phyloP scores from a whole-genome alignment of 1,284 basidiomycete species.

The Austroboletus niveus region DNA sequence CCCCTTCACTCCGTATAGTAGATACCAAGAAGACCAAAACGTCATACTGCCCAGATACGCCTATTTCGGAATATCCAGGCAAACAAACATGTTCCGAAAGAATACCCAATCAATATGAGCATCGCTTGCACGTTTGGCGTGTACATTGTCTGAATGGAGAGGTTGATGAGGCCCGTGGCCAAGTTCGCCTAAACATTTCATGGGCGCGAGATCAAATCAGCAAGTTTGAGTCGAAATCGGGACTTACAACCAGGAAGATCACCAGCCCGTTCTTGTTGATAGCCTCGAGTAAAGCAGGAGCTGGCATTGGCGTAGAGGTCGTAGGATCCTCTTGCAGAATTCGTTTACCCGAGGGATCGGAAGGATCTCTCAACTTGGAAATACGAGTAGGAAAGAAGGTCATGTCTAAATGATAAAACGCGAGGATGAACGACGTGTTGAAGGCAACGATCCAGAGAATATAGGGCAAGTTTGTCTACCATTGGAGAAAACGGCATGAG shows the following conservation, averaged over 20 bases:
- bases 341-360: slow-evolving; percentile 31
- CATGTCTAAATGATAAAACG: slow-evolving; percentile 78
- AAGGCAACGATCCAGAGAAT: slow-evolving; percentile 88
- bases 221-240: slow-evolving; percentile 39
- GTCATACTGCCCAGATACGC: slow-evolving; percentile 24
- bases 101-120: slow-evolving; percentile 65
- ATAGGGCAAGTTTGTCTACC: slow-evolving; percentile 85
- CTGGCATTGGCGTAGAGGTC: slow-evolving; percentile 13
- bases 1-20: slow-evolving; percentile 52
- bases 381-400: slow-evolving; percentile 55
- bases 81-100: slow-evolving; percentile 51
- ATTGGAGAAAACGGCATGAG: not conserved
- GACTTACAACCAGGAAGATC: slow-evolving; percentile 81
- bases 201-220: not conserved
- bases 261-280: slow-evolving; percentile 81
- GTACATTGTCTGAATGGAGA: slow-evolving; percentile 85
- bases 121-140: slow-evolving; percentile 57
- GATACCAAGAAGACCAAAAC: too few relatives aligned
- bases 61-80: slow-evolving; percentile 51
- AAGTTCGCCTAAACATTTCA: slow-evolving; percentile 70
- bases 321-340: slow-evolving; percentile 30
- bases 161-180: slow-evolving; percentile 82
- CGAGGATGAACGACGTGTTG: slow-evolving; percentile 85
- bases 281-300: slow-evolving; percentile 72
- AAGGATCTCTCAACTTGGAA: slow-evolving; percentile 29